Evolutionary conservation across 805 yeast genomes (phyloP), one percentile per base, ranked within the genome.

Genomic region (Suhomyces sp.): DNA sequence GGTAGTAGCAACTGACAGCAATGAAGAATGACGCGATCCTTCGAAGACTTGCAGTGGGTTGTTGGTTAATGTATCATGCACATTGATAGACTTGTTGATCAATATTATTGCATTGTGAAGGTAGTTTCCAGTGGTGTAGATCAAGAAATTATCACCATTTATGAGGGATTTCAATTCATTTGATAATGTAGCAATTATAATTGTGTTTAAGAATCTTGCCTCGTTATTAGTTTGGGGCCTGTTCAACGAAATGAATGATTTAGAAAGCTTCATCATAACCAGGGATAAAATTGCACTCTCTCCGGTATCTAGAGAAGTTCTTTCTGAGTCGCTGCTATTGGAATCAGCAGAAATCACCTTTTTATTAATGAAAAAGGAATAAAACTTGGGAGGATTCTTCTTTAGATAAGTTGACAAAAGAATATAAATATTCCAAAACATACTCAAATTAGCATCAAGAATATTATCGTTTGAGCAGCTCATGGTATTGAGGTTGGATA

Each of bases 71-170:
- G 56, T 27, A 35, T 36, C 38, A 33, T 49, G 51, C 8, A 47
- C 47, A 27, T 62, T 57, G 57, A 67, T 58, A 19, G 74, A 72
- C 59, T 78, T 80, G 57, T 81, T 81, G 7, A 80, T 74, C 58
- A 81, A 69, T 13, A 82, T 81, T 17, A 82, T 77, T 0, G 84
- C 73, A 60, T 81, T 81, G 56, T 83, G 86, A 8, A 82, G 62
- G 26, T 71, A 69, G 54, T 76, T 72, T 48, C 73, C 73, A 56
- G 73, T 69, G 35, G 75, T 62, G 54, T 57, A 73, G 2, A 71
- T 59, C 24, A 62, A 47, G 33, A 68, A 55, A 29, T 57, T 57
- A 10, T 65, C 59, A 17, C 58, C 63, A 27, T 55, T 55, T 22
- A 53, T 57, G 24, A 57, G 57, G 24, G 58, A 51, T 46, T 69